Evolutionary conservation across 805 yeast species (phyloP), one percentile per base, ranked within the genome.

Genomic region (Starmerella stigmatis): DNA sequence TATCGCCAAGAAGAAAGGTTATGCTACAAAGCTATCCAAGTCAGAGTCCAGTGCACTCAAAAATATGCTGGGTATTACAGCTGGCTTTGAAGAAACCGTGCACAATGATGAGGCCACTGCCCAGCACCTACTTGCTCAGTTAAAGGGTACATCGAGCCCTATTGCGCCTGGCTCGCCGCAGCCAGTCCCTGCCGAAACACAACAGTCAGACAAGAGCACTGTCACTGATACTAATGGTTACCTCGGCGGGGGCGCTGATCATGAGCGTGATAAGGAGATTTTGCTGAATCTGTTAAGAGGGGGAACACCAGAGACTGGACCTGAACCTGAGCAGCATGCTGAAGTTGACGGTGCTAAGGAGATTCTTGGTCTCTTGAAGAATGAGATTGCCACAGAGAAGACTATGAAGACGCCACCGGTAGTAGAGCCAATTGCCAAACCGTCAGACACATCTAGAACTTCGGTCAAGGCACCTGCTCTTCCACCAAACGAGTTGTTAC

Each of bases 1-100:
- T 54, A 57, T 63, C 43, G 46, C 55, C 36, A 52, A 49, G 45
- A 45, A 29, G 21, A 54, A 52, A 43, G 67, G 64, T 9, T 48
- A 50, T 34, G 59, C 57, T 3, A 47, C 60, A 3, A 45, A 51
- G 22, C 52, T 60, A 10, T 49, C 60, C 20, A 48, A 49, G 27
- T 28, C 54, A 23, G 63, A 62, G 45, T 38, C 64, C 4, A 43
- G 49, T 4, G 64, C 63, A 3, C 54, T 62, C 45, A 55, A 57
- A 46, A 55, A 55, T 31, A 43, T 60, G 40, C 56, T 61, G 16
- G 64, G 64, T 9, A 57, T 57, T 22, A 16, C 43, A 10, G 19
- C 44, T 1, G 46, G 25, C 10, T 38, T 46, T 19, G 31, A 36
- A 17, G 44, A 15, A 1, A 38, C 42, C 16, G 45, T 41, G 15